Evolutionary conservation across 805 yeast genomes (phyloP), one percentile per base, ranked within the genome.

Genomic region (Debaryomyces hansenii): DNA sequence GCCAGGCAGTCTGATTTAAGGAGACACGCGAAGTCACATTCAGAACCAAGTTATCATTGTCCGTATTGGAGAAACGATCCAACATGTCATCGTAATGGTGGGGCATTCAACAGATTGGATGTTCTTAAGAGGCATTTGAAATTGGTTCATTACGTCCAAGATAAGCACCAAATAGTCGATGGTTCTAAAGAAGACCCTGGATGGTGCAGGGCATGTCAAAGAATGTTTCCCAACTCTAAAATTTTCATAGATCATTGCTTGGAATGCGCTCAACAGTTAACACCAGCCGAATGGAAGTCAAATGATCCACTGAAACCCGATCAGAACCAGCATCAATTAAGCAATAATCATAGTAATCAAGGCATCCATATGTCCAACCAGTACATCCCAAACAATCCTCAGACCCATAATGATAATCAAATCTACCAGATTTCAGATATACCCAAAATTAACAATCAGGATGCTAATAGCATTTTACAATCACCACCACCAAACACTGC

Each of bases 71-170:
- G 74, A 45, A 70, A 75, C 20, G 87, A 83, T 53, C 82, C 84
- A 4, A 78, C 86, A 5, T 86, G 91, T 60, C 94, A 86, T 62
- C 73, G 86, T 45, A 85, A 84, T 52, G 88, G 86, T 16, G 91
- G 92, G 12, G 79, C 88, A 0, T 87, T 87, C 65, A 82, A 81
- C 55, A 71, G 94, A 38, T 65, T 85, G 49, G 94, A 87, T 57
- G 91, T 87, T 27, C 68, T 86, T 51, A 86, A 86, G 53, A 73
- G 94, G 38, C 94, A 87, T 63, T 66, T 87, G 45, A 73, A 79
- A 43, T 70, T 86, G 35, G 89, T 86, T 37, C 94, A 87, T 63
- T 83, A 75, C 58, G 82, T 80, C 28, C 80, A 71, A 42, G 79
- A 74, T 50, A 67, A 66, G 46, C 67, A 67, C 57, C 61, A 62